Conservation (phyloP, 768 basidiomycete genomes). For the Suillus lakei region DNA sequence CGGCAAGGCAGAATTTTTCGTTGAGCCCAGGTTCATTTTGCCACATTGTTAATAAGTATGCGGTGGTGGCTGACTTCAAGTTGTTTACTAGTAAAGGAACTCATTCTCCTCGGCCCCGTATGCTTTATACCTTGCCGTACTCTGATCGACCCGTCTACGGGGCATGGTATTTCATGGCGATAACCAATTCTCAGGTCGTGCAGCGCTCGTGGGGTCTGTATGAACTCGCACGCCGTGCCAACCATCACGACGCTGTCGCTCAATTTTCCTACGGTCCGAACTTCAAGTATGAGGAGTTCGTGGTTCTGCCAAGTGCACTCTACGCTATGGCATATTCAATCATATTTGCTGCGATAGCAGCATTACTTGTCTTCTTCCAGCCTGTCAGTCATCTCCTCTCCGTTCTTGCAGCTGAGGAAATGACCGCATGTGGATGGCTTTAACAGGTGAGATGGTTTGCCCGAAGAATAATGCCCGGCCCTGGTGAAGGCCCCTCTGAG, state of each 20-base stretch:
- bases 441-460: conserved; percentile 60
- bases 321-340: conserved; percentile 47
- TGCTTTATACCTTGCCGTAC: conserved; percentile 44
- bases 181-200: conserved; percentile 52
- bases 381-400: conserved; percentile 37
- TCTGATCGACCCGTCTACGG: conserved; percentile 41
- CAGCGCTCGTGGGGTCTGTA: conserved; percentile 62
- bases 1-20: conserved; percentile 40
- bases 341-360: conserved; percentile 25
- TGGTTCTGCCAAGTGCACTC: conserved; percentile 44
- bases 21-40: conserved; percentile 47
- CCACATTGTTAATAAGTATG: not conserved
- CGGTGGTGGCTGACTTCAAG: conserved; percentile 11
- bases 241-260: conserved; percentile 22
- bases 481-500: conserved; percentile 68
- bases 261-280: conserved; percentile 60
- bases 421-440: not conserved
- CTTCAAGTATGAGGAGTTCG: conserved; percentile 81
- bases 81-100: conserved; percentile 34
- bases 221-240: conserved; percentile 33
- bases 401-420: not conserved
- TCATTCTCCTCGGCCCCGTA: conserved; percentile 29
- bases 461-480: conserved; percentile 51
- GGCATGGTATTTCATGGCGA: conserved; percentile 48
- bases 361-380: conserved; percentile 37